Percentiles rank a stretch among this genome's conserved stretches.
phyloP scores from a whole-genome alignment of 129 eudicot genomes.

The Flaveria robusta region DNA sequence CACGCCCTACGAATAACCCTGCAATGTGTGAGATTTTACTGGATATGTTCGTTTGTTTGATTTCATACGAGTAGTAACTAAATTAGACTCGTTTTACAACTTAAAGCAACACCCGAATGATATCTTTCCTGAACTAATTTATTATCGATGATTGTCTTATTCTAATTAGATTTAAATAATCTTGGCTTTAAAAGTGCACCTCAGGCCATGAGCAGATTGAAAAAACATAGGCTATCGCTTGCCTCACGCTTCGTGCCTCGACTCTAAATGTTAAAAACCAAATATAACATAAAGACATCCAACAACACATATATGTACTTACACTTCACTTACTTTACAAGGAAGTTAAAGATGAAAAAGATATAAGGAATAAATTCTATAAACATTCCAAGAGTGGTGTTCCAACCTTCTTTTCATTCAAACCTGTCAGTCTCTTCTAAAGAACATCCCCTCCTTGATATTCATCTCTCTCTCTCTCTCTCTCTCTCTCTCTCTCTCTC shows the following conservation, averaged over 20 bases:
- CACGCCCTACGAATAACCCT: too few species aligned
- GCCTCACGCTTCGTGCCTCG: too few species aligned
- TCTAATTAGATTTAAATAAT: not conserved
- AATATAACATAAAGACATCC: not conserved
- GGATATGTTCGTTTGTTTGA: too few species aligned
- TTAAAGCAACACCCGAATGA: not conserved
- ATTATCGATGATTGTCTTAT: not conserved
- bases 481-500: constrained; percentile 7
- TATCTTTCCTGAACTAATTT: not conserved
- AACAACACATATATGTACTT: not conserved
- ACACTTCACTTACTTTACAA: constrained; percentile 22
- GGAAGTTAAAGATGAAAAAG: constrained; percentile 35
- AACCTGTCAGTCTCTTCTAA: constrained; percentile 74
- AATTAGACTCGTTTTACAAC: too few species aligned
- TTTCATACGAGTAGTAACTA: too few species aligned
- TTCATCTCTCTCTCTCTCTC: constrained; percentile 25
- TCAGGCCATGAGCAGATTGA: too few species aligned
- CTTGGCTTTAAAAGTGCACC: too few species aligned
- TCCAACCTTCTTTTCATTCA: constrained; percentile 74
- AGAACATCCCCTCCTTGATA: constrained; percentile 55
- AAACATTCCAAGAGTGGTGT: constrained; percentile 66
- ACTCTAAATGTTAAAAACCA: too few species aligned
- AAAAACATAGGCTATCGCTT: too few species aligned
- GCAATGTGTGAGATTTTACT: too few species aligned
- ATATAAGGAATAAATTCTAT: constrained; percentile 50